Percentiles rank a stretch among this genome's conserved stretches.
phyloP scores from a whole-genome alignment of 2,329 filamentous ascomycete genomes.

The Podosphaera fusca region DNA sequence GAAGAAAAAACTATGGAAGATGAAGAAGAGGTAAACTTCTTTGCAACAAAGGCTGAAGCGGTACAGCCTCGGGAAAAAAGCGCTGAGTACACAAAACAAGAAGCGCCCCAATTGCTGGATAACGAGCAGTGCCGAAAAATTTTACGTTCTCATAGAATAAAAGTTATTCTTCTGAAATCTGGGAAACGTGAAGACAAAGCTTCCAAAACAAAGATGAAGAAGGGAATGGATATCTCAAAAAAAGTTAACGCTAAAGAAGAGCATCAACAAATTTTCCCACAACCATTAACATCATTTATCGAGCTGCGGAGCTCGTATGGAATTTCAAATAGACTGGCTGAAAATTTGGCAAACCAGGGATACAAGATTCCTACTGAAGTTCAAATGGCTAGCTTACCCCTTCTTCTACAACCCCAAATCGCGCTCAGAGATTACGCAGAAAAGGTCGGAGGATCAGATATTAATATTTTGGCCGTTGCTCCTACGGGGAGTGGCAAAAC shows the following conservation, averaged over 20 bases:
- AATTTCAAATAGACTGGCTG: slow-evolving; percentile 48
- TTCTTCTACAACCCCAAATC: slow-evolving; percentile 39
- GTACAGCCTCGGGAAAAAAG: slow-evolving; percentile 7
- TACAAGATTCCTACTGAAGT: slow-evolving; percentile 83
- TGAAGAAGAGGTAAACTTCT: slow-evolving; percentile 27
- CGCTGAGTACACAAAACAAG: not conserved
- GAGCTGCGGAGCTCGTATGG: slow-evolving; percentile 48
- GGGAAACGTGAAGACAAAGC: slow-evolving; percentile 19
- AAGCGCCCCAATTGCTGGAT: slow-evolving; percentile 22
- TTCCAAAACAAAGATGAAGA: slow-evolving; percentile 26
- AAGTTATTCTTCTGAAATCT: slow-evolving; percentile 52
- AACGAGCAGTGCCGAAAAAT: slow-evolving; percentile 52
- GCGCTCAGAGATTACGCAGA: slow-evolving; percentile 22
- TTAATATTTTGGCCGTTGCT: slow-evolving; percentile 71
- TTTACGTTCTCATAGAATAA: slow-evolving; percentile 60
- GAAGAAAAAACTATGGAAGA: slow-evolving; percentile 17
- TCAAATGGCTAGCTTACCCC: slow-evolving; percentile 63
- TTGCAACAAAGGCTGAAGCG: slow-evolving; percentile 23
- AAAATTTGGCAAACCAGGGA: slow-evolving; percentile 65
- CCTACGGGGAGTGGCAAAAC: slow-evolving; percentile 96
- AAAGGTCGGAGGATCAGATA: slow-evolving; percentile 14
- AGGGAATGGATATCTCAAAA: slow-evolving; percentile 6
- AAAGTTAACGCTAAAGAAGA: slow-evolving; percentile 32
- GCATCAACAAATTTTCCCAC: slow-evolving; percentile 44
- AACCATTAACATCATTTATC: slow-evolving; percentile 55